A percentile compares a stretch with the other conserved stretches of the same genome.
Evolutionary conservation across 2,329 filamentous ascomycete species (phyloP).

Genomic region (Knoxdaviesia capensis): DNA sequence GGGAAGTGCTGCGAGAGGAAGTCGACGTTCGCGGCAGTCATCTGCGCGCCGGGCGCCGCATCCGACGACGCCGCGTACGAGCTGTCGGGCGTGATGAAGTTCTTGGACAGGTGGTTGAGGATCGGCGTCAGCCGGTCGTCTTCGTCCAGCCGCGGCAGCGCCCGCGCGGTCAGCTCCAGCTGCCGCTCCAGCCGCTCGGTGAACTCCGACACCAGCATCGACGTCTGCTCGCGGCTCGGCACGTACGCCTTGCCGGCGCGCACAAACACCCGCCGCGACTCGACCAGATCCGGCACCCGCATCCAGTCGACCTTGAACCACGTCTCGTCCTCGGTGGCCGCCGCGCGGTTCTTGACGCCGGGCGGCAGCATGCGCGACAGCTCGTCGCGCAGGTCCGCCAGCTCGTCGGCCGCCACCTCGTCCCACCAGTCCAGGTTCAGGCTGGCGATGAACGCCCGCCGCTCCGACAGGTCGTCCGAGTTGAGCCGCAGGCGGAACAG

Average conservation of each 20-base stretch:
- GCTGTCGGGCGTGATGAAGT: conserved; percentile 81
- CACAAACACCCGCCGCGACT: conserved; percentile 56
- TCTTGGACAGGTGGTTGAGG: conserved; percentile 68
- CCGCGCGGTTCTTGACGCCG: conserved; percentile 16
- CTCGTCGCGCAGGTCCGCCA: conserved; percentile 37
- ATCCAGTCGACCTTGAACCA: conserved; percentile 98
- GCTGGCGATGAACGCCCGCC: conserved; percentile 53
- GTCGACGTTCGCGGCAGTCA: conserved; percentile 65
- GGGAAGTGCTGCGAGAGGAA: conserved; percentile 65
- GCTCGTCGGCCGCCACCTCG: conserved; percentile 60
- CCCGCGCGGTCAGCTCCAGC: conserved; percentile 79
- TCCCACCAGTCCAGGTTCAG: conserved; percentile 86
- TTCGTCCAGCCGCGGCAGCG: conserved; percentile 80
- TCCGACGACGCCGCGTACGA: conserved; percentile 47
- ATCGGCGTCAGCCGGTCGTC: conserved; percentile 67
- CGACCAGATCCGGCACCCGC: conserved; percentile 74
- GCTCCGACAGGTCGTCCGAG: conserved; percentile 54
- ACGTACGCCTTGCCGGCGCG: conserved; percentile 78
- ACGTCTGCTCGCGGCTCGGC: conserved; percentile 66
- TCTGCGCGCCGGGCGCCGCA: conserved; percentile 46
- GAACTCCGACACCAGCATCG: conserved; percentile 80
- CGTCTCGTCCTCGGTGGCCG: conserved; percentile 48
- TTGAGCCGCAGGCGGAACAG: conserved; percentile 70
- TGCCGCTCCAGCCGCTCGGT: conserved; percentile 58
- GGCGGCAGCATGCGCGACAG: conserved; percentile 19